Evolutionary conservation across 2,329 filamentous ascomycete species (phyloP).

Genomic region (Truncatella angustata): DNA sequence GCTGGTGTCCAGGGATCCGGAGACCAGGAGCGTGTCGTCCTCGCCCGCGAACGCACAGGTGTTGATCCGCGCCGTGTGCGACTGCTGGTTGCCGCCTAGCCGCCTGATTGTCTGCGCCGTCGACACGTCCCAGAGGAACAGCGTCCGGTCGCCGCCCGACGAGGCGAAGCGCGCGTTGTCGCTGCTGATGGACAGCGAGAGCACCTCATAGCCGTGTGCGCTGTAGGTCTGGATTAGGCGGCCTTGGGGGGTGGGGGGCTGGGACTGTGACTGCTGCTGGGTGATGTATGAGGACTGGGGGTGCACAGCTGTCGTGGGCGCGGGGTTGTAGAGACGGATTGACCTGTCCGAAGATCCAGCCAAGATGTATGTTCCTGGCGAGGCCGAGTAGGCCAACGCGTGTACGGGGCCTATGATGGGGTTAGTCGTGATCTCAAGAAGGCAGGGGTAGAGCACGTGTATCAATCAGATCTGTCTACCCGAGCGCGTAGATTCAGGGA

Average conservation of each 20-base stretch:
- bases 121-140: conserved; percentile 93
- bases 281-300: conserved; percentile 24
- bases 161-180: conserved; percentile 86
- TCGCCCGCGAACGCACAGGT: conserved; percentile 72
- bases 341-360: conserved; percentile 83
- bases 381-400: conserved; percentile 69
- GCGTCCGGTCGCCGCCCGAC: conserved; percentile 84
- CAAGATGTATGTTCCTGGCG: conserved; percentile 74
- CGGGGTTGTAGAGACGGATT: conserved; percentile 83
- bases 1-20: conserved; percentile 71
- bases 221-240: conserved; percentile 82
- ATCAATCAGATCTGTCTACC: no score
- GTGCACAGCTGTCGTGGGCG: conserved; percentile 38
- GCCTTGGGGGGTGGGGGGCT: conserved; percentile 39
- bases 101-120: conserved; percentile 74
- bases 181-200: conserved; percentile 70
- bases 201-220: conserved; percentile 88
- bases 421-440: conserved; percentile 4
- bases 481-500: no score
- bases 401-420: conserved; percentile 62
- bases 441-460: no score
- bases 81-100: conserved; percentile 45
- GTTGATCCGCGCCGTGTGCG: conserved; percentile 14
- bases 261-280: conserved; percentile 34
- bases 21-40: conserved; percentile 70